Conservation (phyloP, 2,329 filamentous ascomycete species). For the Aspergillus amoenus region DNA sequence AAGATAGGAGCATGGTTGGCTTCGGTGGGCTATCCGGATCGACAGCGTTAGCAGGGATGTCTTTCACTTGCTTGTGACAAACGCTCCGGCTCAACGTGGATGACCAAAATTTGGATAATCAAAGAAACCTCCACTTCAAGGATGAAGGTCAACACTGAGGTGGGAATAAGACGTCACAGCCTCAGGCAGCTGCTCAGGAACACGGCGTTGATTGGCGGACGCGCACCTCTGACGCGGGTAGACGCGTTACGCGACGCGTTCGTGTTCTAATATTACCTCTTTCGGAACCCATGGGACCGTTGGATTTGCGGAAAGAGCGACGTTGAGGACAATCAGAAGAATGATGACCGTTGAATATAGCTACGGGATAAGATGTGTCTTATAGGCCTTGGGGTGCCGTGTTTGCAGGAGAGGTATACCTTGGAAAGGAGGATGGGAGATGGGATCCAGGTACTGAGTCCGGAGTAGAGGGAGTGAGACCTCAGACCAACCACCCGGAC, state of each 20-base stretch:
- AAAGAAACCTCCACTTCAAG: too few relatives aligned
- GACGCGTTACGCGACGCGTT: conserved; percentile 5
- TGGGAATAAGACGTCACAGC: not conserved
- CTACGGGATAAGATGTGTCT: not conserved
- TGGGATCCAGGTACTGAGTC: not conserved
- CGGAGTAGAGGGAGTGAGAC: not conserved
- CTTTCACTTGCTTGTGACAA: not conserved
- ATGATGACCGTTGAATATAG: not conserved
- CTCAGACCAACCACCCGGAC: not conserved
- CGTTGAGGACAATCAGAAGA: not conserved
- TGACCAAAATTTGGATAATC: not conserved
- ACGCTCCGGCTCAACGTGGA: not conserved
- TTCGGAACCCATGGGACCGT: not conserved
- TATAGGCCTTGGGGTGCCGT: not conserved
- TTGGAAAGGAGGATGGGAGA: not conserved
- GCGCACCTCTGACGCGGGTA: not conserved
- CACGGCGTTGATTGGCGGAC: conserved; percentile 1
- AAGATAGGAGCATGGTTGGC: not conserved
- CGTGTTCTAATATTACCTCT: conserved; percentile 4
- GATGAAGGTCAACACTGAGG: too few relatives aligned
- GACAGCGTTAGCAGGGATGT: not conserved
- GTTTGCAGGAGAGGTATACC: not conserved
- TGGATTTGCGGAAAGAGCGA: not conserved
- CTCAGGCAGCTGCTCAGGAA: not conserved
- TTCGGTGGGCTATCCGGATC: not conserved